A percentile compares a stretch with the other conserved stretches of the same genome.
Conservation (phyloP, 192 early-diverging fungal species). For the Polychytrium aggregatum region DNA sequence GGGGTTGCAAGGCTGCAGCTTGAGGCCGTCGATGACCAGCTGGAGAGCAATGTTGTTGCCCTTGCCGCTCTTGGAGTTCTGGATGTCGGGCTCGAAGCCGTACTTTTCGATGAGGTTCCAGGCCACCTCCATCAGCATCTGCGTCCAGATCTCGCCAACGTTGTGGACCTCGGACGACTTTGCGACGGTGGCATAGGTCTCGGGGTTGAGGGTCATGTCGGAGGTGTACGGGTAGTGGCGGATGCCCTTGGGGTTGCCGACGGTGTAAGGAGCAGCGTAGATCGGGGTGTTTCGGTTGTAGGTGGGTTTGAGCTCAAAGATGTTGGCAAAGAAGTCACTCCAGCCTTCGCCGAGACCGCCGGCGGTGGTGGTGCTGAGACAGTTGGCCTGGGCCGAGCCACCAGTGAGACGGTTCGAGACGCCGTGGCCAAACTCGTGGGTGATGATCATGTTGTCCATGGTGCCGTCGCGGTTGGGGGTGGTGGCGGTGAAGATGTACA, state of each 20-base stretch:
- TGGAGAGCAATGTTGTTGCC: conserved; percentile 42
- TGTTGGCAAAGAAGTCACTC: conserved; percentile 33
- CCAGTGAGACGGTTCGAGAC: conserved; percentile 55
- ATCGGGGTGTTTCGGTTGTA: conserved; percentile 30
- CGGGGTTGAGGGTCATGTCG: conserved; percentile 20
- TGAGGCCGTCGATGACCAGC: conserved; percentile 41
- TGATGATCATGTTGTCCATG: conserved; percentile 43
- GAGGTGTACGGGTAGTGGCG: conserved; percentile 51
- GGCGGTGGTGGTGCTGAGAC: conserved; percentile 36
- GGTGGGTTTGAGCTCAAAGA: conserved; percentile 18
- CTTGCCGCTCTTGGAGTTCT: conserved; percentile 5
- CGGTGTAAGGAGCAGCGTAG: conserved; percentile 26
- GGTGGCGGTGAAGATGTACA: conserved; percentile 36
- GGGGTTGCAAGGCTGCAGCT: no score
- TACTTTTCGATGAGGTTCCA: no score
- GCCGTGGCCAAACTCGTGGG: conserved; percentile 57
- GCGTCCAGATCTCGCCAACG: conserved; percentile 52
- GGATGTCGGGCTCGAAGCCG: conserved; percentile 10
- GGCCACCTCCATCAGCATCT: conserved; percentile 46
- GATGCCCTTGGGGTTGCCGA: conserved; percentile 18
- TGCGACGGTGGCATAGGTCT: conserved; percentile 17
- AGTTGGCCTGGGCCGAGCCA: conserved; percentile 70
- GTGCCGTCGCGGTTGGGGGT: conserved; percentile 44
- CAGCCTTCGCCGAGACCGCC: no score
- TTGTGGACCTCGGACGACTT: conserved; percentile 34